A percentile compares a stretch with the other conserved stretches of the same genome.
Conservation (phyloP, 441 rosid species). For the Gossypium gossypioides region DNA sequence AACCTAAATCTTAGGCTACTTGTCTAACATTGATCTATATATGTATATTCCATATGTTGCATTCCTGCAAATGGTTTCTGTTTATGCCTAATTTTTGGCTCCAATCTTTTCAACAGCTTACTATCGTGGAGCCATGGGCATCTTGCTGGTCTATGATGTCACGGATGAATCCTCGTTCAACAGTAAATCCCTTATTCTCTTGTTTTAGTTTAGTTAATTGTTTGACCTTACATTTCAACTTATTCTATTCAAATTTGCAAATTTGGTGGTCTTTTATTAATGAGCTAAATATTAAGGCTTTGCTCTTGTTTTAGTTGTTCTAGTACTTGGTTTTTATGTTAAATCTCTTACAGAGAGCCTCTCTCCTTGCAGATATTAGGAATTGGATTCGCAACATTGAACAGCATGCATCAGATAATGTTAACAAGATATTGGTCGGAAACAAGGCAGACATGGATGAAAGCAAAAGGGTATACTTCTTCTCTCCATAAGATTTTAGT, state of each 20-base stretch:
- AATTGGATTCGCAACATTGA: conserved; percentile 77
- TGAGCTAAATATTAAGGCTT: neutral
- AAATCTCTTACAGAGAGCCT: conserved; percentile 8
- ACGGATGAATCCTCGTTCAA: conserved; percentile 69
- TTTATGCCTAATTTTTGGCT: neutral
- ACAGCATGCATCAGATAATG: conserved; percentile 71
- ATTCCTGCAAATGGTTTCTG: neutral
- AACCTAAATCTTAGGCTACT: neutral
- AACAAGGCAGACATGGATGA: conserved; percentile 81
- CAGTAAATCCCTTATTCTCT: conserved; percentile 34
- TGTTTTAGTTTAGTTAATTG: neutral
- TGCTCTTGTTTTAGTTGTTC: neutral
- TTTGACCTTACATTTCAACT: neutral
- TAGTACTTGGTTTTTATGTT: neutral
- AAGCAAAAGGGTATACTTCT: conserved; percentile 54
- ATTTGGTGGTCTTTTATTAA: neutral
- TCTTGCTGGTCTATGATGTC: conserved; percentile 67
- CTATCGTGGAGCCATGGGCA: conserved; percentile 74
- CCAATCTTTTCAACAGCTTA: conserved; percentile 34
- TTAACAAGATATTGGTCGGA: conserved; percentile 62
- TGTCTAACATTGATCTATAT: neutral
- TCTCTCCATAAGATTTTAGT: neutral
- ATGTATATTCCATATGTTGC: neutral
- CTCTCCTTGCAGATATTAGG: conserved; percentile 39
- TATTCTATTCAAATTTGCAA: neutral